Conservation (phyloP, 495 filamentous ascomycete species). For the Lasiosphaeriaceae sp. region DNA sequence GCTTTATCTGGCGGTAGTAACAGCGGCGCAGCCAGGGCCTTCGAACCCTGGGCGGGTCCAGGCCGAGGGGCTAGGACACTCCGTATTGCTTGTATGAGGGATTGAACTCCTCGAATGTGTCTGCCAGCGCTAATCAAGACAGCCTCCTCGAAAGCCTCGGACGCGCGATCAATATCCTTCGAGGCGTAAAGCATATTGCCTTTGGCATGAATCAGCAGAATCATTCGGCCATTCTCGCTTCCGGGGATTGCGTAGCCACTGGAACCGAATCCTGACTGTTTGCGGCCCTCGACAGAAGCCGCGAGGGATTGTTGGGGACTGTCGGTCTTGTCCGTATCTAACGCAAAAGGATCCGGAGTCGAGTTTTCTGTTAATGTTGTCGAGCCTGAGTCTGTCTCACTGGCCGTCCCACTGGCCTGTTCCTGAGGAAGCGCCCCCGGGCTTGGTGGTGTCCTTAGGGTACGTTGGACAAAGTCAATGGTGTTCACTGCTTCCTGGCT, state of each 20-base stretch:
- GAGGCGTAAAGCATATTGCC: constrained; percentile 96
- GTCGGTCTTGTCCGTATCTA: constrained; percentile 22
- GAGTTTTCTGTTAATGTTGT: constrained; percentile 13
- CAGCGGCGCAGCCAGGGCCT: constrained; percentile 44
- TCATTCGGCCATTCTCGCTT: constrained; percentile 88
- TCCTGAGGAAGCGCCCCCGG: constrained; percentile 8
- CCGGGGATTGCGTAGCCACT: constrained; percentile 85
- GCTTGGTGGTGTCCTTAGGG: constrained; percentile 53
- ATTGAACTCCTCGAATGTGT: constrained; percentile 66
- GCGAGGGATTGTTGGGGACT: constrained; percentile 20
- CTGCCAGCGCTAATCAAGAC: constrained; percentile 83
- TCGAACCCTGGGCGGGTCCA: constrained; percentile 21
- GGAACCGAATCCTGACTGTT: constrained; percentile 63
- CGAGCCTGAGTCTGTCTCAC: constrained; percentile 20
- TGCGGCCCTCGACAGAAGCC: constrained; percentile 46
- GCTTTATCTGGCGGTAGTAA: constrained; percentile 81
- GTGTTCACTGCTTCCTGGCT: constrained; percentile 82
- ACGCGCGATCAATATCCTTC: constrained; percentile 78
- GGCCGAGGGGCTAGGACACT: constrained; percentile 54
- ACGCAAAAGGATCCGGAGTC: constrained; percentile 17
- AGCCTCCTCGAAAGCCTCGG: constrained; percentile 90
- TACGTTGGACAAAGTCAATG: constrained; percentile 83
- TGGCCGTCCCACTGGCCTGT: constrained; percentile 16
- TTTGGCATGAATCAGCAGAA: constrained; percentile 90
- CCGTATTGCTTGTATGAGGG: constrained; percentile 79